phyloP scores from a whole-genome alignment of 129 eudicot genomes.

The sunflower (Helianthus annuus) region HanXRQr2.0-SUNRISE NC_035435.2:72951940-72952439 shows the following conservation, averaged over 20 bases:
- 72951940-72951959: slow-evolving; percentile 14
- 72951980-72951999: not conserved
- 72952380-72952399: too few relatives aligned
- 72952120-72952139: slow-evolving; percentile 11
- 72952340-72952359: slow-evolving; percentile 1
- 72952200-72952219: too few relatives aligned
- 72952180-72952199: not conserved
- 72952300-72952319: not conserved
- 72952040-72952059: slow-evolving; percentile 12
- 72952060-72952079: not conserved
- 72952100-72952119: slow-evolving; percentile 18
- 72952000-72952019: slow-evolving; percentile 31
- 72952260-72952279: not conserved
- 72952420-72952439: too few relatives aligned
- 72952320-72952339: not conserved
- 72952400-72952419: too few relatives aligned
- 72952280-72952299: too few relatives aligned
- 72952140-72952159: slow-evolving; percentile 30
- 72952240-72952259: not conserved
- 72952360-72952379: too few relatives aligned
- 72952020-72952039: slow-evolving; percentile 34
- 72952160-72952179: slow-evolving; percentile 8
- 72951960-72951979: slow-evolving; percentile 8
- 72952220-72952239: not conserved
- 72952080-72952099: not conserved